These are phyloP conservation scores for Sphaerobolus stellatus DNA, from an alignment of 1,284 basidiomycete species.

Conservation along the genomic window DNA sequence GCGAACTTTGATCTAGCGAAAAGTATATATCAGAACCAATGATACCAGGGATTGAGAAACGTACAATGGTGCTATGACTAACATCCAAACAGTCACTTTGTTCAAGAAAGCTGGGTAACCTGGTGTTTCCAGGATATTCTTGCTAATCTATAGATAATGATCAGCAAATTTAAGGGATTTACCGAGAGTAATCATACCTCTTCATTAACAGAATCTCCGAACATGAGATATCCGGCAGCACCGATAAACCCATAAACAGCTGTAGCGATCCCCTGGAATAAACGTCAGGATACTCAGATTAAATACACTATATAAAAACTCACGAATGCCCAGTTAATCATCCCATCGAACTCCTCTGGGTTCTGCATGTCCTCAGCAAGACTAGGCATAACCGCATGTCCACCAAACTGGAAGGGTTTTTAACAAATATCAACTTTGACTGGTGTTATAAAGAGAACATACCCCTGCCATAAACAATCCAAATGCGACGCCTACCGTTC, in stretches of 20 bases:
- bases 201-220: constrained; percentile 77
- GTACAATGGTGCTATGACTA: constrained; percentile 82
- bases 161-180: background rate
- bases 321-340: constrained; percentile 85
- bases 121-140: constrained; percentile 74
- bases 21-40: background rate
- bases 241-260: constrained; percentile 80
- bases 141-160: constrained; percentile 64
- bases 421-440: background rate
- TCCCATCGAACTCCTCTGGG: constrained; percentile 76
- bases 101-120: constrained; percentile 79
- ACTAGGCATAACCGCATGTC: constrained; percentile 91
- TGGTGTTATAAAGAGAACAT: constrained; percentile 25
- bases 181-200: constrained; percentile 70
- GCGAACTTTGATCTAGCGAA: constrained; percentile 78
- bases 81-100: constrained; percentile 81
- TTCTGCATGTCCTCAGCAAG: constrained; percentile 89
- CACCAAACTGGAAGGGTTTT: constrained; percentile 65
- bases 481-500: constrained; percentile 73
- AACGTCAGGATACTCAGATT: constrained; percentile 12
- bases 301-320: constrained; percentile 24
- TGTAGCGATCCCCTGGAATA: constrained; percentile 67
- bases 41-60: constrained; percentile 30
- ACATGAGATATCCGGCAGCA: constrained; percentile 89
- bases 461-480: constrained; percentile 96